Evolutionary conservation across 495 filamentous ascomycete genomes (phyloP), one percentile per base, ranked within the genome.

Genomic region (Xylona heveae): DNA sequence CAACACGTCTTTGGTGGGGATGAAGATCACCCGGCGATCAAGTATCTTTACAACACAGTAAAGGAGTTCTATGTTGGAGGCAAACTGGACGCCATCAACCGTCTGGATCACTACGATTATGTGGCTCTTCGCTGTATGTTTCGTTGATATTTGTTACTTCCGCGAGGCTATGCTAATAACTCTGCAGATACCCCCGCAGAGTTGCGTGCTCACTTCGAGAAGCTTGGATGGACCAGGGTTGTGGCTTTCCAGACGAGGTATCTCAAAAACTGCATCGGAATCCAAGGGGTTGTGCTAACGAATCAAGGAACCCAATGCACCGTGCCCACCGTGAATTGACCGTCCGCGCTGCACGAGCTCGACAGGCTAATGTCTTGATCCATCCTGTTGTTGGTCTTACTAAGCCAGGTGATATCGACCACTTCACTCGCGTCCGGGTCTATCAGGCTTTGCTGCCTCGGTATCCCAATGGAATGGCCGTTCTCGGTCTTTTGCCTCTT

Each of bases 401-500:
- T 37, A 97, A 97, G 61, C 88, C 88, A 26, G 88, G 88, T 50
- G 88, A 97, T 49, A 95, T 97, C 58, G 88, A 97, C 56, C 88
- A 97, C 65, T 97, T 97, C 66, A 97, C 88, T 42, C 80, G 88
- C 49, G 88, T 97, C 42, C 82, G 88, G 41, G 88, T 93, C 42
- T 97, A 97, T 66, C 74, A 94, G 63, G 84, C 84, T 8, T 74
- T 97, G 20, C 74, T 97, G 21, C 88, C 88, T 38, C 74, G 90
- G 46, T 97, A 97, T 60, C 88, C 88, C 49, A 97, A 95, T 53
- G 88, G 88, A 42, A 97, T 97, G 88, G 88, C 88, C 36, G 83
- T 91, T 25, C 76, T 97, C 40, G 88, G 83, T 59, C 78, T 97
- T 23, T 67, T 97, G 3, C 83, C 84, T 27, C 64, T 97, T 31